phyloP scores from a whole-genome alignment of 2,329 filamentous ascomycete species.

The Westerdykella sp. region DNA sequence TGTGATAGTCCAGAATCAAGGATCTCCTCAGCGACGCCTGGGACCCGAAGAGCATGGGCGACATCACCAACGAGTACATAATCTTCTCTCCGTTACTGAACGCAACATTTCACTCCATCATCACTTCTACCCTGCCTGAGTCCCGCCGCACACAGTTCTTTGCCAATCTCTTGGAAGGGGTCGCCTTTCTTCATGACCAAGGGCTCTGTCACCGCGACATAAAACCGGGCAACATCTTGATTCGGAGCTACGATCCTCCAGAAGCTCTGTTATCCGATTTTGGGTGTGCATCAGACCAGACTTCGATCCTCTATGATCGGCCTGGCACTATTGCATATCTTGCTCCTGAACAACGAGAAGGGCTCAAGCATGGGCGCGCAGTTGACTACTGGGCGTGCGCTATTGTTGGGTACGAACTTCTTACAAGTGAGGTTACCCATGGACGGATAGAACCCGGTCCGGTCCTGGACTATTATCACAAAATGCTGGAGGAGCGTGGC shows the following conservation, averaged over 20 bases:
- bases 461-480: neutral
- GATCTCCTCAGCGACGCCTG: neutral
- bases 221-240: constrained; percentile 64
- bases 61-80: neutral
- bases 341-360: neutral
- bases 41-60: neutral
- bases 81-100: neutral
- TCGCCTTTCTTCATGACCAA: constrained; percentile 73
- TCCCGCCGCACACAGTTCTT: constrained; percentile 58
- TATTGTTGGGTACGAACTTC: neutral
- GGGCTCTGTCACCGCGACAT: no score
- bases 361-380: neutral
- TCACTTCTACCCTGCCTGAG: neutral
- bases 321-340: neutral
- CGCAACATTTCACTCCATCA: neutral
- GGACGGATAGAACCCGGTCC: neutral
- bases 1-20: neutral
- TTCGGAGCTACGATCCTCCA: constrained; percentile 32
- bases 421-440: neutral
- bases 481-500: neutral
- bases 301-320: neutral
- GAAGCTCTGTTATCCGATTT: neutral
- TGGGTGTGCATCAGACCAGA: neutral
- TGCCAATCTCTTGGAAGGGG: constrained; percentile 77
- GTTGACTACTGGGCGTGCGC: neutral